These are phyloP conservation scores for Sporisorium sorghi DNA, from an alignment of 1,284 basidiomycete genomes.

Conservation along the genomic window DNA sequence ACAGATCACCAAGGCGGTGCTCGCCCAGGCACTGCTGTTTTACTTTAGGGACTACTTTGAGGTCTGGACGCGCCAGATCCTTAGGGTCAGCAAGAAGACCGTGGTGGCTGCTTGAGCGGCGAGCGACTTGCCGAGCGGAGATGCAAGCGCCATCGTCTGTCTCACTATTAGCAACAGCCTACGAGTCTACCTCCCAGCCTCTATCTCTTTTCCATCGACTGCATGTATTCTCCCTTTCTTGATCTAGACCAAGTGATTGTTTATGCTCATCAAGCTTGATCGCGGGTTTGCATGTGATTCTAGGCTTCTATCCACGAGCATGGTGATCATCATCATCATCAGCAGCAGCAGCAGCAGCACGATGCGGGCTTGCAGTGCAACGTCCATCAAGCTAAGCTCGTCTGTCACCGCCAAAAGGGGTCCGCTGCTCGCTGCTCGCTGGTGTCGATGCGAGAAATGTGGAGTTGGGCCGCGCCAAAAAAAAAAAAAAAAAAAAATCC, in stretches of 20 bases:
- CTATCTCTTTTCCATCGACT: slow-evolving; percentile 1
- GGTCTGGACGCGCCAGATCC: slow-evolving; percentile 65
- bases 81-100: slow-evolving; percentile 49
- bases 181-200: neutral
- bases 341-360: no score
- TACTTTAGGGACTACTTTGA: slow-evolving; percentile 68
- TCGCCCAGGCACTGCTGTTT: slow-evolving; percentile 77
- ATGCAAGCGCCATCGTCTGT: no score
- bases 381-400: neutral
- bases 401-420: neutral
- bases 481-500: no score
- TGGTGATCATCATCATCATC: neutral
- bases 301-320: neutral
- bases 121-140: no score
- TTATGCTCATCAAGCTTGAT: neutral
- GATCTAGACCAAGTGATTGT: neutral
- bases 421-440: no score
- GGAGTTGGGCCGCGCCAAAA: neutral
- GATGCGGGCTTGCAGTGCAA: no score
- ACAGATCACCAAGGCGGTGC: slow-evolving; percentile 87
- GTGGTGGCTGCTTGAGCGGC: slow-evolving; percentile 11
- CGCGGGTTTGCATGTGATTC: neutral
- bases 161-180: neutral
- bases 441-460: neutral
- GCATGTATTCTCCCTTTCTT: slow-evolving; percentile 18